phyloP scores from a whole-genome alignment of 2,329 filamentous ascomycete genomes.

The Lizonia empirigonia region DNA sequence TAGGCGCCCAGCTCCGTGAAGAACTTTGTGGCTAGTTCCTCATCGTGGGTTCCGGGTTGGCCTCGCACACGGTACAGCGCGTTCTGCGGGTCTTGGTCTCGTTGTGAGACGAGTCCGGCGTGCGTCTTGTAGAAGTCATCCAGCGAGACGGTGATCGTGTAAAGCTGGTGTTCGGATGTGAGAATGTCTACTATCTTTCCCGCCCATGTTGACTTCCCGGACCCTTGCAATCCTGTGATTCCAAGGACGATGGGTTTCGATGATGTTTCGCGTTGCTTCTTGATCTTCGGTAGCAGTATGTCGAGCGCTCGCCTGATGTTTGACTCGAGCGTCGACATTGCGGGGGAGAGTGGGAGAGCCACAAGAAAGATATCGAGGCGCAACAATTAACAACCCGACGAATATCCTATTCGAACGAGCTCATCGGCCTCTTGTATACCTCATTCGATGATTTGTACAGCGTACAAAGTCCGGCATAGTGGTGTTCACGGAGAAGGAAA shows the following conservation, averaged over 20 bases:
- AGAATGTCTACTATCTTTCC: constrained; percentile 43
- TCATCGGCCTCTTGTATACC: neutral
- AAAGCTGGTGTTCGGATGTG: constrained; percentile 29
- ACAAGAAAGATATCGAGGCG: too few relatives aligned
- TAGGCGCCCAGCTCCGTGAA: constrained; percentile 64
- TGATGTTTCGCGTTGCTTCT: constrained; percentile 21
- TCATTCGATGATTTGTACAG: neutral
- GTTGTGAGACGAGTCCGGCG: constrained; percentile 68
- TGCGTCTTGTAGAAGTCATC: constrained; percentile 89
- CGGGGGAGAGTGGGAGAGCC: neutral
- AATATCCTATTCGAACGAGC: neutral
- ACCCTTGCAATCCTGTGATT: constrained; percentile 88
- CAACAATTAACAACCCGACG: too few relatives aligned
- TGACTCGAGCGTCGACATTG: constrained; percentile 35
- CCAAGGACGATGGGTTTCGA: constrained; percentile 79
- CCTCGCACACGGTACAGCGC: constrained; percentile 80
- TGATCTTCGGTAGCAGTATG: constrained; percentile 37
- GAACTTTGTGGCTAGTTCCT: constrained; percentile 66
- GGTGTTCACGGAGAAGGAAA: constrained; percentile 6
- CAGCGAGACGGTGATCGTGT: constrained; percentile 52
- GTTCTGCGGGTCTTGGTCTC: constrained; percentile 70
- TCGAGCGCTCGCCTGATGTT: constrained; percentile 39
- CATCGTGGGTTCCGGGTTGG: constrained; percentile 83
- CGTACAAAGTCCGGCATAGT: neutral
- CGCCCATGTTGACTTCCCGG: constrained; percentile 88